Base-by-base conservation (phyloP, 2,329 filamentous ascomycete species). In the Tolypocladium inflatum region DNA sequence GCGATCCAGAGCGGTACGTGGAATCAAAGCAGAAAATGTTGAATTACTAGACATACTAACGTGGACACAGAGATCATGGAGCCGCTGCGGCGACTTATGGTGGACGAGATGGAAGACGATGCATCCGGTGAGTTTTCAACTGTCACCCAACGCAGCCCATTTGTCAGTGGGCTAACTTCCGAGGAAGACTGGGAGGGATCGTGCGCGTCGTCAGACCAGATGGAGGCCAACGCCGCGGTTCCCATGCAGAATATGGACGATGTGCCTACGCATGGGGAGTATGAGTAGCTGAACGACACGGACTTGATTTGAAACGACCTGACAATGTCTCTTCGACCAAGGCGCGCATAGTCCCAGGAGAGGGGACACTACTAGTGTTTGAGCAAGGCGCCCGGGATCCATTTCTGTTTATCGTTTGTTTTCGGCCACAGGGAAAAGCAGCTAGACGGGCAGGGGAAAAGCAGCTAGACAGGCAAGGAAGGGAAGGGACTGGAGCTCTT, bases 21-120 rank as follows among this genome's bases (percentile, higher is more conserved):
- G 7, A 48, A 23, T 50, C 23, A 7, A 37, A 17, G 9, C 2
- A 2, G 30, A 37, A 9, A 30, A 52, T 17, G 4, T 13, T 11
- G 19, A 21, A 11, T 11, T 8, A 8, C 4, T 15, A 13, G 33
- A 5, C 19, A 5, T 52, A 41, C 60, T 62, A 53, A 63, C 39
- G 15, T 51, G 53, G 33, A 43, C 17, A 50, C 57, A 74, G 71
- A 73, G 35, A 73, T 82, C 4, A 60, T 79, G 15, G 75, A 77
- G 17, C 66, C 73, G n/a, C 76, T 89, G 64, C 75, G 74, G 42
- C 74, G 73, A 54, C 70, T 87, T n/a, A 74, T 81, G 50, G 76
- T 83, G 19, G 81, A 84, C 54, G 79, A 83, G 59, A 66, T 81
- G 57, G 82, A 84, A 60, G 81, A 84, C 56, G 82, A 84, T 57